Conservation (phyloP, 169 alveolate genomes). For the Plasmodium vivax region DNA sequence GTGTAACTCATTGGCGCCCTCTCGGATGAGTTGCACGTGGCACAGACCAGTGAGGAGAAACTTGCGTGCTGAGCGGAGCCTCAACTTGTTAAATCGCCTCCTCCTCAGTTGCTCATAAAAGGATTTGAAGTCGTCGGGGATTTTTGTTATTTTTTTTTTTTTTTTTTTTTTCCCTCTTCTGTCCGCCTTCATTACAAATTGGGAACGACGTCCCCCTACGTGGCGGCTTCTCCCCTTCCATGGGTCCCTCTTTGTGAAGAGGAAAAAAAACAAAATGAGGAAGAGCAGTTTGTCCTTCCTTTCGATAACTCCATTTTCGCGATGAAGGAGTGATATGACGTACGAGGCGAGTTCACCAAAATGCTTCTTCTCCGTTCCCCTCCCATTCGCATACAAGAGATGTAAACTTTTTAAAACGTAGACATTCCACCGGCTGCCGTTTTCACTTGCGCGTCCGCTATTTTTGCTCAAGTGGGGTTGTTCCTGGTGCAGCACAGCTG, state of each 20-base stretch:
- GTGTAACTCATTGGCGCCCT: not conserved
- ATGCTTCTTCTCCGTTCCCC: not conserved
- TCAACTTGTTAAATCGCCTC: constrained; percentile 10
- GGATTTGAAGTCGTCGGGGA: not conserved
- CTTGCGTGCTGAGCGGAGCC: not conserved
- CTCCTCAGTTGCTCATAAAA: not conserved
- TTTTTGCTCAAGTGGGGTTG: not conserved
- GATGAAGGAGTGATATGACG: constrained; percentile 26
- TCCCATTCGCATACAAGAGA: not conserved
- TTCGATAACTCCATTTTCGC: constrained; percentile 51
- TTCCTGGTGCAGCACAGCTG: not conserved
- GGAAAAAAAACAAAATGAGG: constrained; percentile 46
- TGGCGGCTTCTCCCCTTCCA: not conserved
- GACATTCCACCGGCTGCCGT: constrained; percentile 10
- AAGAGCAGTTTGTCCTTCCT: constrained; percentile 38
- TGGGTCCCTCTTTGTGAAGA: constrained; percentile 1
- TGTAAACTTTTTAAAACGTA: constrained; percentile 27
- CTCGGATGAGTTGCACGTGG: constrained; percentile 30
- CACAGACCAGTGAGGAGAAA: constrained; percentile 13
- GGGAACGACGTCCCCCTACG: not conserved
- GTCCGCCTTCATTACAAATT: not conserved
- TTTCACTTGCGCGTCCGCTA: not conserved
- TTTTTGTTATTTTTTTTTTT: constrained; percentile 28
- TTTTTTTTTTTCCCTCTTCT: constrained; percentile 14
- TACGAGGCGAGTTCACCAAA: not conserved